Percentiles rank a stretch among this genome's conserved stretches.
Evolutionary conservation across 495 filamentous ascomycete species (phyloP).

Genomic region (Xylaria castorea): DNA sequence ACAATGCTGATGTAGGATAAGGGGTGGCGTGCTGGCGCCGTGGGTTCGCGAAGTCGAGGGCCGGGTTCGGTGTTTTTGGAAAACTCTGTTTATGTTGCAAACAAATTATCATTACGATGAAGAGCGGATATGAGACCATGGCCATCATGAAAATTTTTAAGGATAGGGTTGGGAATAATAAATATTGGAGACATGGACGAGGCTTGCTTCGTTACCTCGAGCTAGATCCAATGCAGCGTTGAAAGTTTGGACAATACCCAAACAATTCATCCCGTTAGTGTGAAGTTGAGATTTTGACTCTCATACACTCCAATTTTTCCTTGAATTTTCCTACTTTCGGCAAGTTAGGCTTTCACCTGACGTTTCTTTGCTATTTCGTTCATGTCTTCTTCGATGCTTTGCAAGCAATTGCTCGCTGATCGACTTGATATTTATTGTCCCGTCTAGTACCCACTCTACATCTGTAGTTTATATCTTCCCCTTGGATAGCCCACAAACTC

Average conservation of each 20-base stretch:
- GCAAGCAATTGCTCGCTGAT: background rate
- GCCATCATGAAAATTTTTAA: background rate
- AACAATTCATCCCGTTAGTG: background rate
- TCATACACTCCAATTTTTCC: background rate
- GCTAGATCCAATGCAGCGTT: background rate
- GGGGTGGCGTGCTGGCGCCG: background rate
- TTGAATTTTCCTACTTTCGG: background rate
- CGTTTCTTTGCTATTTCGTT: background rate
- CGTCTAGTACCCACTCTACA: background rate
- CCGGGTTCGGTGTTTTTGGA: background rate
- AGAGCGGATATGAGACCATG: slow-evolving; percentile 4
- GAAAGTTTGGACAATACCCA: background rate
- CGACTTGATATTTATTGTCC: background rate
- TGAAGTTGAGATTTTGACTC: background rate
- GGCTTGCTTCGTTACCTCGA: background rate
- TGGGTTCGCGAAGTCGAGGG: background rate
- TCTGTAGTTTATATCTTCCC: background rate
- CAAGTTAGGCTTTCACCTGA: background rate
- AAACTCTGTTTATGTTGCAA: background rate
- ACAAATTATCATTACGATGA: background rate
- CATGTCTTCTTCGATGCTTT: background rate
- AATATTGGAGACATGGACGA: background rate
- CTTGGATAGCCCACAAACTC: background rate
- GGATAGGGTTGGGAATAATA: background rate
- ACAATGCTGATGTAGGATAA: background rate